These are phyloP conservation scores for Trichosporon faecale DNA, from an alignment of 1,284 basidiomycete species.

Conservation along the genomic window DNA sequence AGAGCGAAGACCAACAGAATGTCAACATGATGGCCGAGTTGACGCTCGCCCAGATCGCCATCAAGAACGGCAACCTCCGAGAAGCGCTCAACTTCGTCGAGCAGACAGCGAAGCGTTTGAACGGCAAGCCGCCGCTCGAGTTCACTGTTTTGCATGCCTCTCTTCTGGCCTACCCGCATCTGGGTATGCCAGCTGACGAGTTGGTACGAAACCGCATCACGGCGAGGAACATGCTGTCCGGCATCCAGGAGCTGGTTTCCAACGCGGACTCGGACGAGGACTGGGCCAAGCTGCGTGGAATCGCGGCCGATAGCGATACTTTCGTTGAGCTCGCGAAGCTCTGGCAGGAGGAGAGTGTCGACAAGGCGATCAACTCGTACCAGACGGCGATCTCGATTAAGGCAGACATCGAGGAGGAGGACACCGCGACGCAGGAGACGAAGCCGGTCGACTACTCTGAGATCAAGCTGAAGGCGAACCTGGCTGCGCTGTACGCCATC, in stretches of 20 bases:
- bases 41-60: slow-evolving; percentile 79
- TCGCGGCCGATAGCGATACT: slow-evolving; percentile 75
- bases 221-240: slow-evolving; percentile 77
- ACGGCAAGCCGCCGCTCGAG: slow-evolving; percentile 59
- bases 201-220: slow-evolving; percentile 65
- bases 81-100: slow-evolving; percentile 70
- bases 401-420: slow-evolving; percentile 22
- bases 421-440: slow-evolving; percentile 15
- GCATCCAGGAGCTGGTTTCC: slow-evolving; percentile 65
- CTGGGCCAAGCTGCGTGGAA: slow-evolving; percentile 56
- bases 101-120: slow-evolving; percentile 57
- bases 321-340: slow-evolving; percentile 79
- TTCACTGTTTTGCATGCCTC: slow-evolving; percentile 85
- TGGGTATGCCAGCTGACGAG: slow-evolving; percentile 71
- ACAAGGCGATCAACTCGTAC: slow-evolving; percentile 68
- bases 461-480: slow-evolving; percentile 69
- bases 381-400: slow-evolving; percentile 62
- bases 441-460: slow-evolving; percentile 33
- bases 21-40: slow-evolving; percentile 70
- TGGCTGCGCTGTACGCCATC: slow-evolving; percentile 72
- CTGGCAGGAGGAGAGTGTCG: slow-evolving; percentile 76
- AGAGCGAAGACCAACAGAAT: slow-evolving; percentile 62
- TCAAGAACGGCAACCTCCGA: slow-evolving; percentile 69
- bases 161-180: slow-evolving; percentile 71
- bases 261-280: slow-evolving; percentile 44